phyloP scores from a whole-genome alignment of 108 stramenopile species.

The Pseudonitzschia pungens region DNA sequence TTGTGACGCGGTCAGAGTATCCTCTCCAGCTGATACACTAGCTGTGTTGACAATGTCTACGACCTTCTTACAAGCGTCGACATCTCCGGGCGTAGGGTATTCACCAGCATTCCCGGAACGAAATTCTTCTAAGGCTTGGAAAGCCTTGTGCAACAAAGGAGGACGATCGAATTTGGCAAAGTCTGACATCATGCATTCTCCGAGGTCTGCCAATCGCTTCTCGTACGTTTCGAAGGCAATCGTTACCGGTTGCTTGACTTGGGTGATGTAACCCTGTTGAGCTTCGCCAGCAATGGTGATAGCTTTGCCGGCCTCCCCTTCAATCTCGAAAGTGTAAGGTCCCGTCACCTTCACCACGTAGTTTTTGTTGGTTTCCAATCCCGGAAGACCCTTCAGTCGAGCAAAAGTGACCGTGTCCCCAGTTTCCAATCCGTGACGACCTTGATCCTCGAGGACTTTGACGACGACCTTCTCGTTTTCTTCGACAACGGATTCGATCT shows the following conservation, averaged over 20 bases:
- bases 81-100: constrained; percentile 84
- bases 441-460: constrained; percentile 96
- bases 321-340: constrained; percentile 91
- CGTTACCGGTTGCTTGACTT: constrained; percentile 90
- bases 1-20: constrained; percentile 40
- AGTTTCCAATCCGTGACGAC: constrained; percentile 93
- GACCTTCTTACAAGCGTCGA: constrained; percentile 65
- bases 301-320: constrained; percentile 29
- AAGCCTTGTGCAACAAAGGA: constrained; percentile 83
- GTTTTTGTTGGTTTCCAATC: constrained; percentile 57
- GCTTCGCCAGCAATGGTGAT: constrained; percentile 5
- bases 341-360: constrained; percentile 86
- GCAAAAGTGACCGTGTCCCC: constrained; percentile 93
- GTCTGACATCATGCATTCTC: constrained; percentile 94
- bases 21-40: constrained; percentile 28
- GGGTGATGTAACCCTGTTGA: constrained; percentile 92
- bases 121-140: constrained; percentile 75
- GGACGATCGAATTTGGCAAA: constrained; percentile 98
- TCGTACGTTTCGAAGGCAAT: constrained; percentile 82
- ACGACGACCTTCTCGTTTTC: constrained; percentile 73
- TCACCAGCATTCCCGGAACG: constrained; percentile 54
- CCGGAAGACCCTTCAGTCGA: constrained; percentile 78
- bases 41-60: constrained; percentile 65
- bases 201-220: constrained; percentile 75
- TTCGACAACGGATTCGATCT: constrained; percentile 84